phyloP scores from a whole-genome alignment of 1,284 basidiomycete genomes.

The Coniferiporia weirii region DNA sequence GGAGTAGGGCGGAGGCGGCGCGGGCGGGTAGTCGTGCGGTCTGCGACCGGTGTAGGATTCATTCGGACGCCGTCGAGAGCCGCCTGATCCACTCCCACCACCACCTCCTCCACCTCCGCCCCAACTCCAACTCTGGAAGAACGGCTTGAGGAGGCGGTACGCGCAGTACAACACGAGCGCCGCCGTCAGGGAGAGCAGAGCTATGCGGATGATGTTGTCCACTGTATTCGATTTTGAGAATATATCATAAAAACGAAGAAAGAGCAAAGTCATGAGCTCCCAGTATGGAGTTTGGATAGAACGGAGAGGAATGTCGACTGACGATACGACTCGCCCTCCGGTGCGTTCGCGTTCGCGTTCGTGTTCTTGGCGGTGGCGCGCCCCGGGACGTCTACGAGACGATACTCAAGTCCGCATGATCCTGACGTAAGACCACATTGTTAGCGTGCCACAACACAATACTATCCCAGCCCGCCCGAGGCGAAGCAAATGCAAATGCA shows the following conservation, averaged over 20 bases:
- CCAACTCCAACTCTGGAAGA: background rate
- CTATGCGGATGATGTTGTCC: too few species aligned
- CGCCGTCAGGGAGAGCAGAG: conserved; percentile 43
- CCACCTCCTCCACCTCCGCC: background rate
- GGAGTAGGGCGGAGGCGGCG: conserved; percentile 10
- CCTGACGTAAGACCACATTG: conserved; percentile 40
- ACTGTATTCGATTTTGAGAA: too few species aligned
- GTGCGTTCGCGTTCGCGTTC: too few species aligned
- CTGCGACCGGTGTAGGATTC: background rate
- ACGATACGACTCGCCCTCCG: too few species aligned
- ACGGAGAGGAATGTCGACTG: too few species aligned
- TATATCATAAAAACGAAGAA: too few species aligned
- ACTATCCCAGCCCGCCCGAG: too few species aligned
- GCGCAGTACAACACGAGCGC: conserved; percentile 44
- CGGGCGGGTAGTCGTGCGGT: background rate
- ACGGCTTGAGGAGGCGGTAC: conserved; percentile 36
- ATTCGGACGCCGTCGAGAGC: background rate
- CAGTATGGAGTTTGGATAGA: too few species aligned
- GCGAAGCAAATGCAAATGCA: too few species aligned
- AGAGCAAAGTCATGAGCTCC: too few species aligned
- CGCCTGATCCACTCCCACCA: background rate
- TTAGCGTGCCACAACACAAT: too few species aligned
- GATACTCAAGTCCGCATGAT: conserved; percentile 79
- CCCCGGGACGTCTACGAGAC: conserved; percentile 46
- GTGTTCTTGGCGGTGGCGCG: too few species aligned